Evolutionary conservation across 805 yeast species (phyloP).

Genomic region (Metschnikowia henanensis): DNA sequence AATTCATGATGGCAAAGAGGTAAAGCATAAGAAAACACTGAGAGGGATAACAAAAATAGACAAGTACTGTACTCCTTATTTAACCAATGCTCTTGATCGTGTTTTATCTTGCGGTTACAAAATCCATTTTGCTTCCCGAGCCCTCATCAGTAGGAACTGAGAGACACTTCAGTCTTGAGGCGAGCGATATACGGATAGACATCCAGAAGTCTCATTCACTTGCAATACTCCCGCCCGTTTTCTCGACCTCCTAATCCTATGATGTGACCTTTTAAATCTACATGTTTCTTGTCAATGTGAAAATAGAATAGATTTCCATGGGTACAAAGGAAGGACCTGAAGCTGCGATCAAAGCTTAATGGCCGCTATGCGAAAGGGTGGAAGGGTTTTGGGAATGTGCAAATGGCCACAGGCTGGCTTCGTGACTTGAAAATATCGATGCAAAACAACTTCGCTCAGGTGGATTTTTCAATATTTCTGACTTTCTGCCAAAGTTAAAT

Average conservation of each 20-base stretch:
- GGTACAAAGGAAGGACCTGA: slow-evolving; percentile 70
- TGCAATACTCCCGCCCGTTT: slow-evolving; percentile 51
- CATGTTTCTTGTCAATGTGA: slow-evolving; percentile 23
- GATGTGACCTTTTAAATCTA: slow-evolving; percentile 65
- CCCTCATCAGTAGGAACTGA: too few species aligned
- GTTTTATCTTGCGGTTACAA: too few species aligned
- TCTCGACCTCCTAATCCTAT: slow-evolving; percentile 59
- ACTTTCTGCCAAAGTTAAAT: slow-evolving; percentile 52
- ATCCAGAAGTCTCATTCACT: too few species aligned
- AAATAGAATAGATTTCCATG: slow-evolving; percentile 55
- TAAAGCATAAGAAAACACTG: too few species aligned
- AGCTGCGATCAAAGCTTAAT: slow-evolving; percentile 55
- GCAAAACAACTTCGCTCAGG: slow-evolving; percentile 26
- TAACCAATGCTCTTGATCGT: too few species aligned
- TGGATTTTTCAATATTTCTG: slow-evolving; percentile 55
- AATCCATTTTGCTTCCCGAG: too few species aligned
- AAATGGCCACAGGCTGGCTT: slow-evolving; percentile 68
- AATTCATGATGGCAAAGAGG: too few species aligned
- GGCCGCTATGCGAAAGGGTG: slow-evolving; percentile 45
- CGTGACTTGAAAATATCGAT: slow-evolving; percentile 49
- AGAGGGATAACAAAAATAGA: too few species aligned
- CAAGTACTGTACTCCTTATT: too few species aligned
- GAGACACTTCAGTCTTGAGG: too few species aligned
- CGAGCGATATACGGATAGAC: too few species aligned
- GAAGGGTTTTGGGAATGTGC: slow-evolving; percentile 77